A percentile compares a stretch with the other conserved stretches of the same genome.
Evolutionary conservation across 129 eudicot species (phyloP).

Genomic region (Ambrosia trifida): DNA sequence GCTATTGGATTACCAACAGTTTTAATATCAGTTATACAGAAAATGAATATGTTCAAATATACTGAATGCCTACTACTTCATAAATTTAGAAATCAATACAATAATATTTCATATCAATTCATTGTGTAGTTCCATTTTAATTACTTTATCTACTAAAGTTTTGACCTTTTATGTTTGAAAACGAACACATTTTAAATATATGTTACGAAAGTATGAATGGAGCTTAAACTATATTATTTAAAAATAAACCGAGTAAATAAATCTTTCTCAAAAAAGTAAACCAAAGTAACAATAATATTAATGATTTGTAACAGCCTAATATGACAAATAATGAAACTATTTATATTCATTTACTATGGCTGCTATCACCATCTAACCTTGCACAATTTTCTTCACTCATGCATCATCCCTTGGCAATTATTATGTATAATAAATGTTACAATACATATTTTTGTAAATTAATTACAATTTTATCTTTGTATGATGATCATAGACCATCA

Average conservation of each 20-base stretch:
- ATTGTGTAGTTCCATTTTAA: no score
- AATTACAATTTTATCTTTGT: constrained; percentile 38
- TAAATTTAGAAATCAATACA: no score
- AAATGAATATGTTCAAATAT: no score
- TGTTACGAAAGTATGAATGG: not conserved
- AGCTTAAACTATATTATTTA: not conserved
- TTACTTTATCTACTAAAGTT: not conserved
- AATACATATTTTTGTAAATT: constrained; percentile 10
- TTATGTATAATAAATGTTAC: constrained; percentile 12
- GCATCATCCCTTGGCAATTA: constrained; percentile 1
- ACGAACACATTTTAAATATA: not conserved
- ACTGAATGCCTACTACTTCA: no score
- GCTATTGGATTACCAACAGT: no score
- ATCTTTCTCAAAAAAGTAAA: not conserved
- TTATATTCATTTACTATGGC: constrained; percentile 15
- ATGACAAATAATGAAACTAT: constrained; percentile 21
- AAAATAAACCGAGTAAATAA: not conserved
- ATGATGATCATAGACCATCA: constrained; percentile 29
- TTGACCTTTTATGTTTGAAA: not conserved
- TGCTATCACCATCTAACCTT: constrained; percentile 27
- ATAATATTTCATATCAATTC: no score
- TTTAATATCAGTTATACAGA: no score
- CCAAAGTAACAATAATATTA: not conserved
- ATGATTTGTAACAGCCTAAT: constrained; percentile 19
- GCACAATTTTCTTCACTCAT: constrained; percentile 21